Percentiles rank a stretch among this genome's conserved stretches.
Evolutionary conservation across 495 filamentous ascomycete species (phyloP).

Genomic region (Penicillium riverlandense): DNA sequence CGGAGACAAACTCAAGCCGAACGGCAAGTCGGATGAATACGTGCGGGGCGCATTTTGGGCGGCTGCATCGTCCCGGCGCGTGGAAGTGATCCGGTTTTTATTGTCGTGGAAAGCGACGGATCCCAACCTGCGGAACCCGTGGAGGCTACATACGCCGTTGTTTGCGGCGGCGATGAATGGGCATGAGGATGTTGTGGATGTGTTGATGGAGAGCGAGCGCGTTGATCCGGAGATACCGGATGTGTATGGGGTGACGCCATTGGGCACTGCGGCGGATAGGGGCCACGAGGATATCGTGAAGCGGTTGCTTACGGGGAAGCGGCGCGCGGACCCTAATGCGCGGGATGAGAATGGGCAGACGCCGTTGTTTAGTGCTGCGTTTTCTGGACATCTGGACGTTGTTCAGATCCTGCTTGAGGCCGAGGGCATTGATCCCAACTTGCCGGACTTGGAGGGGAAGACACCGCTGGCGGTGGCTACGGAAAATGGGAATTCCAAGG

Average conservation of each 20-base stretch:
- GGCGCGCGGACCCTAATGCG: slow-evolving; percentile 10
- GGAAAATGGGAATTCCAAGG: not conserved
- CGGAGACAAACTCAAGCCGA: slow-evolving; percentile 13
- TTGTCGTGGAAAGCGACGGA: slow-evolving; percentile 13
- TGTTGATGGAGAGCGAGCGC: slow-evolving; percentile 7
- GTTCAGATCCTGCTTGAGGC: slow-evolving; percentile 9
- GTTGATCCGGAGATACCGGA: slow-evolving; percentile 14
- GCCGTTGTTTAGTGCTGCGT: slow-evolving; percentile 13
- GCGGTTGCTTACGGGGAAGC: slow-evolving; percentile 3
- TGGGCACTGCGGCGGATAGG: slow-evolving; percentile 8
- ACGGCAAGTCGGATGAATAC: slow-evolving; percentile 3
- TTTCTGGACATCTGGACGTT: slow-evolving; percentile 9
- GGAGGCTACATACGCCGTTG: slow-evolving; percentile 15
- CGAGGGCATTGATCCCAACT: slow-evolving; percentile 3
- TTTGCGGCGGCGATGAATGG: slow-evolving; percentile 11
- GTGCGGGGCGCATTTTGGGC: slow-evolving; percentile 15
- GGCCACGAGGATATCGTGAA: slow-evolving; percentile 3
- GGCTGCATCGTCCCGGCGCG: slow-evolving; percentile 7
- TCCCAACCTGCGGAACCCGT: slow-evolving; percentile 14
- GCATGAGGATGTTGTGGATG: slow-evolving; percentile 5
- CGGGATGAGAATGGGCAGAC: slow-evolving; percentile 12
- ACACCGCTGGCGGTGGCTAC: slow-evolving; percentile 3
- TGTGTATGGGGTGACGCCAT: slow-evolving; percentile 12
- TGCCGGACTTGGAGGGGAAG: not conserved
- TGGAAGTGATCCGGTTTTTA: slow-evolving; percentile 11